Evolutionary conservation across 2,329 filamentous ascomycete genomes (phyloP).

Genomic region (Parastagonospora avenae): DNA sequence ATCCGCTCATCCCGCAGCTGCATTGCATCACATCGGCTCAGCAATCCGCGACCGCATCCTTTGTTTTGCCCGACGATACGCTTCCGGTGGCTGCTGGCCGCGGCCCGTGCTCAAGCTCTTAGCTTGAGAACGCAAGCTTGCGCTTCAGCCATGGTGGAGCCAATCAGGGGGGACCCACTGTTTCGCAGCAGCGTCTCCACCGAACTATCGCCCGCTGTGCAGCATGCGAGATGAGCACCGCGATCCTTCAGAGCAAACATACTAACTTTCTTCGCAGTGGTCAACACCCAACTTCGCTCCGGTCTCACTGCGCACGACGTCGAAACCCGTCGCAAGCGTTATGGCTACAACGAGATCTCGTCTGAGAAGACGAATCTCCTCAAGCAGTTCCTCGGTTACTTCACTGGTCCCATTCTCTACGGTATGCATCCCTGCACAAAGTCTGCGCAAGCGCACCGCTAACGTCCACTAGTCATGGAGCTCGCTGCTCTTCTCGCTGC

Average conservation of each 20-base stretch:
- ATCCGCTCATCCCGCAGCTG: background rate
- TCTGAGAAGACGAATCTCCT: conserved; percentile 78
- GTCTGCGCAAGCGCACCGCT: conserved; percentile 13
- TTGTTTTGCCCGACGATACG: conserved; percentile 12
- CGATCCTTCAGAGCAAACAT: conserved; percentile 1
- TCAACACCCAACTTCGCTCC: conserved; percentile 68
- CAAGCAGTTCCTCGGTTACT: conserved; percentile 75
- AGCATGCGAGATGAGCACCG: conserved; percentile 7
- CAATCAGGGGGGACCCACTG: conserved; percentile 19
- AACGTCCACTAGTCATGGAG: conserved; percentile 68
- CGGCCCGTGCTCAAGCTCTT: conserved; percentile 21
- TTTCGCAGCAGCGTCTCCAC: conserved; percentile 14
- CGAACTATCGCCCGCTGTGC: conserved; percentile 19
- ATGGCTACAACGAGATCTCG: conserved; percentile 73
- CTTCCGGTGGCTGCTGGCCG: conserved; percentile 13
- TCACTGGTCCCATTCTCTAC: conserved; percentile 77
- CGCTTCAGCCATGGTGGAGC: conserved; percentile 21
- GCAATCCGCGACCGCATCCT: conserved; percentile 1
- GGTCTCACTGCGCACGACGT: conserved; percentile 66
- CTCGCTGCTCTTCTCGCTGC: conserved; percentile 73
- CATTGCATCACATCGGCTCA: background rate
- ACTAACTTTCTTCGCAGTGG: conserved; percentile 52
- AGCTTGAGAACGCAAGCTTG: conserved; percentile 7
- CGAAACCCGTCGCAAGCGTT: conserved; percentile 67
- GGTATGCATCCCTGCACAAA: conserved; percentile 57